These are phyloP conservation scores for Venturiaceae sp. DNA, from an alignment of 2,329 filamentous ascomycete genomes.

Conservation along the genomic window DNA sequence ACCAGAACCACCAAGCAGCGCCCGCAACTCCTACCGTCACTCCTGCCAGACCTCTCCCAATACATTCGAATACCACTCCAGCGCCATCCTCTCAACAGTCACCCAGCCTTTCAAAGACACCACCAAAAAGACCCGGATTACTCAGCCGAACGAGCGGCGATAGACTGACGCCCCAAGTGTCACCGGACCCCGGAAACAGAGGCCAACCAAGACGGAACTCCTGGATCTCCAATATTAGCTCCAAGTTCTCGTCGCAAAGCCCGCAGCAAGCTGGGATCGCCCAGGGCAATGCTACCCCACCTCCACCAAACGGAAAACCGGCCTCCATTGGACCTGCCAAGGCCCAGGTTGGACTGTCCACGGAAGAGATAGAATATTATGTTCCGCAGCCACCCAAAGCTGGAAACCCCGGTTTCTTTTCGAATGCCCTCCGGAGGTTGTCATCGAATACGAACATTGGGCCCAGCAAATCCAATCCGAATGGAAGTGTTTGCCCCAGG, in stretches of 20 bases:
- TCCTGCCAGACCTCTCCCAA: neutral
- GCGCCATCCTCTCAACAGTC: slow-evolving; percentile 16
- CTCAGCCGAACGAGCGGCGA: slow-evolving; percentile 31
- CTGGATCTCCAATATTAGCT: slow-evolving; percentile 90
- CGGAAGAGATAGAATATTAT: slow-evolving; percentile 48
- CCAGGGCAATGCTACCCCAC: slow-evolving; percentile 15
- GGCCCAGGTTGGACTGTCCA: slow-evolving; percentile 12
- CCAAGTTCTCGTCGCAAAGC: slow-evolving; percentile 67
- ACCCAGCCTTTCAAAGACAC: neutral
- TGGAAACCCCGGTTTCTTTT: slow-evolving; percentile 48
- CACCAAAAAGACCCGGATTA: slow-evolving; percentile 29
- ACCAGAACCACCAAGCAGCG: neutral
- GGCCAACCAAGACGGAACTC: slow-evolving; percentile 52
- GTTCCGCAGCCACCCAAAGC: slow-evolving; percentile 65
- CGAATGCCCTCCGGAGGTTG: slow-evolving; percentile 69
- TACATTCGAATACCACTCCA: slow-evolving; percentile 7
- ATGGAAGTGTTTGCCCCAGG: slow-evolving; percentile 68
- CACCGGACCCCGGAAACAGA: slow-evolving; percentile 14
- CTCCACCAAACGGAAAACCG: slow-evolving; percentile 12
- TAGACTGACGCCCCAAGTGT: slow-evolving; percentile 15
- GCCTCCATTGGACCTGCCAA: slow-evolving; percentile 10
- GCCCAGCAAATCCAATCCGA: slow-evolving; percentile 42
- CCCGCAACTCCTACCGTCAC: neutral
- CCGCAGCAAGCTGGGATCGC: slow-evolving; percentile 10
- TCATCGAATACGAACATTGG: slow-evolving; percentile 47